A percentile compares a stretch with the other conserved stretches of the same genome.
Evolutionary conservation across 495 filamentous ascomycete species (phyloP).

Genomic region (Arthonia radiata): DNA sequence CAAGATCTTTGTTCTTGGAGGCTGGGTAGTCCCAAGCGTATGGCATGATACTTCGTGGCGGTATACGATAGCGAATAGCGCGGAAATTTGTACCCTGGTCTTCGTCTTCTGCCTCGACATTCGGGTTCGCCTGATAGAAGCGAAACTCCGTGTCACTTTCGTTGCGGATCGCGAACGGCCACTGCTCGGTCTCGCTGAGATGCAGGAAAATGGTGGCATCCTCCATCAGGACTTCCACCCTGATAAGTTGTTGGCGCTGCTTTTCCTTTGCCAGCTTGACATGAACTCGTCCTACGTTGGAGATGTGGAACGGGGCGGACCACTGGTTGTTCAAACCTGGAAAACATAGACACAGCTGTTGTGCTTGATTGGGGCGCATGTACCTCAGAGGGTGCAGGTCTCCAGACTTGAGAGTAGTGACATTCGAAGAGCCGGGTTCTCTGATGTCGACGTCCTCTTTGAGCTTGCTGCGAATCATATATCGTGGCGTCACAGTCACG

Average conservation of each 20-base stretch:
- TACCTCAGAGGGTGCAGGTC: constrained; percentile 67
- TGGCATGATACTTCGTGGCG: constrained; percentile 90
- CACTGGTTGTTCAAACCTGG: constrained; percentile 91
- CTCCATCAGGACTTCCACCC: constrained; percentile 77
- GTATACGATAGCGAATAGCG: constrained; percentile 78
- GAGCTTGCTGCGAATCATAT: constrained; percentile 81
- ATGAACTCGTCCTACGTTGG: constrained; percentile 72
- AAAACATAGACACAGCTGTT: constrained; percentile 82
- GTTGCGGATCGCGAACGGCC: constrained; percentile 96
- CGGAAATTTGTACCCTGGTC: constrained; percentile 60
- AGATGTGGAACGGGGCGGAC: constrained; percentile 95
- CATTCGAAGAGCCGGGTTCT: constrained; percentile 66
- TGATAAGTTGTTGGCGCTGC: constrained; percentile 68
- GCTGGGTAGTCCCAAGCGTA: constrained; percentile 98
- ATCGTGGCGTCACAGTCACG: constrained; percentile 78
- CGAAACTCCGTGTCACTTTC: constrained; percentile 90
- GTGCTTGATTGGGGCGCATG: constrained; percentile 48
- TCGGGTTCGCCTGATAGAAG: constrained; percentile 62
- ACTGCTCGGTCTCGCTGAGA: constrained; percentile 74
- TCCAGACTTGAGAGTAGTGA: constrained; percentile 48
- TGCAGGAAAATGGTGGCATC: constrained; percentile 81
- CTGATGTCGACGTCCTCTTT: constrained; percentile 68
- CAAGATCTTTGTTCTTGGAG: constrained; percentile 80
- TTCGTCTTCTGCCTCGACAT: constrained; percentile 56
- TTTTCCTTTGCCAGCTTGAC: constrained; percentile 79